Evolutionary conservation across 2,329 filamentous ascomycete species (phyloP).

Genomic region (Gaeumannomyces tritici): DNA sequence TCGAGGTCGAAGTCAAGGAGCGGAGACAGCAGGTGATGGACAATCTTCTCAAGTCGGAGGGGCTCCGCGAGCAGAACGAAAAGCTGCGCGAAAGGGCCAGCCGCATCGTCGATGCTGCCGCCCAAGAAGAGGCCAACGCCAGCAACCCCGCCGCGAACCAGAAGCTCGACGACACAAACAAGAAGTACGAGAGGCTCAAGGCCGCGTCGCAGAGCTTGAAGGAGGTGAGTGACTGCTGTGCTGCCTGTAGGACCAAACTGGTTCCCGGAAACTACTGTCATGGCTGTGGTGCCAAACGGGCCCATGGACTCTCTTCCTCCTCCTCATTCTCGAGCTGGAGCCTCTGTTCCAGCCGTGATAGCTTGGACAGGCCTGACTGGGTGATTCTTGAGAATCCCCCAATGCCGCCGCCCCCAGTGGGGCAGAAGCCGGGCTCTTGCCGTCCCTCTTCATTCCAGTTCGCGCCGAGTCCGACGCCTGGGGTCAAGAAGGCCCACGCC

Average conservation of each 20-base stretch:
- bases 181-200: constrained; percentile 50
- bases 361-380: background rate
- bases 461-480: background rate
- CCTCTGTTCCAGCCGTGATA: background rate
- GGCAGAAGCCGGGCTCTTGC: too few species aligned
- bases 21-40: constrained; percentile 51
- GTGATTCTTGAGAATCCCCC: background rate
- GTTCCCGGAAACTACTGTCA: too few species aligned
- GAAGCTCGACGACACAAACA: constrained; percentile 18
- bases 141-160: constrained; percentile 28
- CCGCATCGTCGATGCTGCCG: constrained; percentile 15
- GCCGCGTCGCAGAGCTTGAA: constrained; percentile 44
- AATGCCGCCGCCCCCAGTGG: background rate
- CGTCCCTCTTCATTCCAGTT: too few species aligned
- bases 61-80: constrained; percentile 20
- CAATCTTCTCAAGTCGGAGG: constrained; percentile 43
- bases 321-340: too few species aligned
- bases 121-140: constrained; percentile 18
- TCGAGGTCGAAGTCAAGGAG: constrained; percentile 42
- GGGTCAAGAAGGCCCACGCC: background rate
- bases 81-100: constrained; percentile 41
- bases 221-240: constrained; percentile 31
- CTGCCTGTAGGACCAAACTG: background rate
- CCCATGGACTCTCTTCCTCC: background rate
- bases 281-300: too few species aligned